Percentiles rank a stretch among this genome's conserved stretches.
These are phyloP conservation scores for Ganoderma resinaceum DNA, from an alignment of 1,284 basidiomycete genomes.

Conservation along the genomic window DNA sequence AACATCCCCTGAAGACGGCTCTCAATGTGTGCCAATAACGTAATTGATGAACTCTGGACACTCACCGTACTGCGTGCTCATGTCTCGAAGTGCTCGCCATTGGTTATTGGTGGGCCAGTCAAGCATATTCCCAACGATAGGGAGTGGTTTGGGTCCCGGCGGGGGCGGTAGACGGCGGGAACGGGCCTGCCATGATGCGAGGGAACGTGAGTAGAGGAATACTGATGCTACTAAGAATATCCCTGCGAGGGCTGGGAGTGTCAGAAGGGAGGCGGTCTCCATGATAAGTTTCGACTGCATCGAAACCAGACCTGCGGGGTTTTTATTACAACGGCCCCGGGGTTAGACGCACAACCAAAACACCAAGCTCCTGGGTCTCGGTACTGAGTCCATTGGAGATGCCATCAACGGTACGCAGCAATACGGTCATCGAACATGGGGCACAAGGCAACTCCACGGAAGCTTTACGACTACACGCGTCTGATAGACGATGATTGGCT, in stretches of 20 bases:
- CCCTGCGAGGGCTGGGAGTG: not conserved
- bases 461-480: not conserved
- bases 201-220: not conserved
- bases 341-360: not conserved
- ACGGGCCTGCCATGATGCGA: not conserved
- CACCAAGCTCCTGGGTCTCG: too few relatives aligned
- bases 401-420: not conserved
- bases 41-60: too few relatives aligned
- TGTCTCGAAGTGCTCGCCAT: not conserved
- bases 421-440: not conserved
- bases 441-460: not conserved
- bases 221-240: not conserved
- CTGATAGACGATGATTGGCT: not conserved
- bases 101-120: not conserved
- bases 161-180: slow-evolving; percentile 8
- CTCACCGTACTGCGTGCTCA: slow-evolving; percentile 14
- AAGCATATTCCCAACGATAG: slow-evolving; percentile 12
- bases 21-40: too few relatives aligned
- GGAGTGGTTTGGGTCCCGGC: slow-evolving; percentile 9
- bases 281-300: not conserved
- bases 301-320: not conserved
- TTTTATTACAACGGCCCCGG: not conserved
- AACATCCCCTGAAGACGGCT: slow-evolving; percentile 25
- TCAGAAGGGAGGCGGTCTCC: not conserved
- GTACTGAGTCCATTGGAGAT: not conserved